phyloP scores from a whole-genome alignment of 768 basidiomycete genomes.

The Punctularia strigosozonata region DNA sequence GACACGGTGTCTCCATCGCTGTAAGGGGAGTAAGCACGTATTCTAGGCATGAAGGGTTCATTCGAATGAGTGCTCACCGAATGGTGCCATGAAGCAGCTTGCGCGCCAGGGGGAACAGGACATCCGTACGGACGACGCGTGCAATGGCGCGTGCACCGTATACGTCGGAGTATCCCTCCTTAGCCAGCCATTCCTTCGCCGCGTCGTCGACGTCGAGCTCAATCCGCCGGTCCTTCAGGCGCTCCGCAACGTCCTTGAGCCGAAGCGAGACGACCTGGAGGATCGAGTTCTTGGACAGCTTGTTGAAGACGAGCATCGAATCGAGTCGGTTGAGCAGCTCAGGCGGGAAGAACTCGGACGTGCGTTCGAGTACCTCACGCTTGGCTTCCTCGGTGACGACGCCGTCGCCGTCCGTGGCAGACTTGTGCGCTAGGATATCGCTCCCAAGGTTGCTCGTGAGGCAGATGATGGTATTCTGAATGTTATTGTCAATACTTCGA shows the following conservation, averaged over 20 bases:
- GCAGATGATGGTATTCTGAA: slow-evolving; percentile 82
- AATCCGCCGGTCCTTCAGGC: slow-evolving; percentile 57
- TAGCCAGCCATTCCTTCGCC: slow-evolving; percentile 58
- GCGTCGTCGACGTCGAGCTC: slow-evolving; percentile 53
- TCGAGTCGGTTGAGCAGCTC: slow-evolving; percentile 87
- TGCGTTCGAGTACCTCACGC: slow-evolving; percentile 59
- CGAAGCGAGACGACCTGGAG: slow-evolving; percentile 71
- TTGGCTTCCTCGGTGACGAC: slow-evolving; percentile 50
- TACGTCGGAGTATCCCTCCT: slow-evolving; percentile 69
- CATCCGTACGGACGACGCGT: slow-evolving; percentile 71
- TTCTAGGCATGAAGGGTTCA: background rate
- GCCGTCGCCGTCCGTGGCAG: slow-evolving; percentile 53
- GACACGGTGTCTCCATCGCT: slow-evolving; percentile 61
- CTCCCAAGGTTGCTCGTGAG: slow-evolving; percentile 82
- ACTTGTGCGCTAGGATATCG: slow-evolving; percentile 60
- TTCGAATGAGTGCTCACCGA: slow-evolving; percentile 28
- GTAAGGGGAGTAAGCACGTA: background rate
- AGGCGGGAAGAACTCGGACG: slow-evolving; percentile 75
- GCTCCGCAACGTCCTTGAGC: slow-evolving; percentile 56
- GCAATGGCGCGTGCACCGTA: slow-evolving; percentile 87
- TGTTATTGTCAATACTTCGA: slow-evolving; percentile 1
- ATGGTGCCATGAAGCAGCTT: slow-evolving; percentile 73
- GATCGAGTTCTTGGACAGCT: slow-evolving; percentile 63
- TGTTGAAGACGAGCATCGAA: slow-evolving; percentile 84
- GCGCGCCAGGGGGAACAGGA: slow-evolving; percentile 74